Base-by-base conservation (phyloP, 257 asterid species). In the Prunella vulgaris region DNA sequence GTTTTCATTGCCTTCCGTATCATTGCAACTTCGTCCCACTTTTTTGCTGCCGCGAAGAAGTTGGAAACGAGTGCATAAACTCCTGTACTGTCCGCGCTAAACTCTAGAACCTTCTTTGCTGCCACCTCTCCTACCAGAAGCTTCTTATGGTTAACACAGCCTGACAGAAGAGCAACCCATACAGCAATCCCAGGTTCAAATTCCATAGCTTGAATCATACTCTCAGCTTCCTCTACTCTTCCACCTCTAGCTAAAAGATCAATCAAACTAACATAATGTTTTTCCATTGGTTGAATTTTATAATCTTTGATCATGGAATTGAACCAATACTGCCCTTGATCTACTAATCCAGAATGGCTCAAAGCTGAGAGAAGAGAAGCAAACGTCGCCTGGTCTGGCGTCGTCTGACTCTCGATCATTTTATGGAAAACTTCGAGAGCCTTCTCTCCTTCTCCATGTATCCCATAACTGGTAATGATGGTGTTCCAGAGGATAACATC, bases 81-180 rank as follows among this genome's bases (percentile, higher is more conserved):
- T 17, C 96, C 97, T 0, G 87, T 74, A 63, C 74, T 60, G 5
- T 84, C 84, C 0, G 93, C 93, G 52, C 77, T 79, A 14, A 84
- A 61, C 75, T 83, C 93, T 14, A 89, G 84, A 76, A 92, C 80
- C 66, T 78, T 87, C 63, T 78, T 89, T 24, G 97, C 97, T 9
- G 83, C 96, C 58, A 78, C 7, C 27, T 85, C 87, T 38, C 97
- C 97, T 24, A 76, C 21, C 46, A 30, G 48, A 38, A 81, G 70
- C 60, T 87, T 92, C 77, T 82, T 87, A 57, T 89, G 81, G 70
- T 75, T 92, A 70, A 81, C 80, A 79, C 97, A 92, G 20, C 96
- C 97, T 2, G 96, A 87, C 10, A 87, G 76, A 69, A 92, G 92
- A 72, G 96, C 96, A 40, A 87, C 95, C 93, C 93, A 92, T n/a